These are phyloP conservation scores for Starmerella lactis-condensi DNA, from an alignment of 805 yeast genomes.

Conservation along the genomic window DNA sequence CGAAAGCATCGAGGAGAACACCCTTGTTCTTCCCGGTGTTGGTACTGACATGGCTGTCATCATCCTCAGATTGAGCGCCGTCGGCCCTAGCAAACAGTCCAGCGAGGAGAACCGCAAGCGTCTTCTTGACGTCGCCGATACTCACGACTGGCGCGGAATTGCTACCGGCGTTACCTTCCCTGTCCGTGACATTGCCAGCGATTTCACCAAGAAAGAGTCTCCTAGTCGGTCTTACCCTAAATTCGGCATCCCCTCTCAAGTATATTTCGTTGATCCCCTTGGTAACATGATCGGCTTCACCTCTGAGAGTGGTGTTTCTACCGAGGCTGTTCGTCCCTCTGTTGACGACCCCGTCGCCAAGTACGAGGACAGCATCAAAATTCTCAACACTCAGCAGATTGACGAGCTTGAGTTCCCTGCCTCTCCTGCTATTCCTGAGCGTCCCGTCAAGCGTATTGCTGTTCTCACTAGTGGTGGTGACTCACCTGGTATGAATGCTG, in stretches of 20 bases:
- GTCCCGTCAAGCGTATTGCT: conserved; percentile 42
- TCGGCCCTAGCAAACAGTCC: conserved; percentile 17
- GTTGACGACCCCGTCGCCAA: conserved; percentile 2
- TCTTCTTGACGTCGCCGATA: conserved; percentile 12
- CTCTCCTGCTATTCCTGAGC: conserved; percentile 8
- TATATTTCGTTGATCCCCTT: conserved; percentile 65
- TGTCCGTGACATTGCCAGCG: conserved; percentile 23
- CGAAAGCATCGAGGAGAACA: conserved; percentile 19
- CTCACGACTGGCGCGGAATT: conserved; percentile 34
- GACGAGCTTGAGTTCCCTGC: conserved; percentile 11
- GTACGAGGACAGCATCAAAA: conserved; percentile 3
- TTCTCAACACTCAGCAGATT: conserved; percentile 4
- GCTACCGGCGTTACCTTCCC: conserved; percentile 32
- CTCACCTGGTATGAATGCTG: conserved; percentile 96
- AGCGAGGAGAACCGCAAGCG: conserved; percentile 13
- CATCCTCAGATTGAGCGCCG: conserved; percentile 17
- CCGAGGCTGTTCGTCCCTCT: conserved; percentile 5
- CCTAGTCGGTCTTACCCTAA: conserved; percentile 34
- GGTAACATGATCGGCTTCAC: conserved; percentile 73
- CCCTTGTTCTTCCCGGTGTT: conserved; percentile 18
- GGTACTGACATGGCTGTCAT: conserved; percentile 18
- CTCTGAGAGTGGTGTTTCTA: conserved; percentile 7
- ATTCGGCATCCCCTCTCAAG: conserved; percentile 53
- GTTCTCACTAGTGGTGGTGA: conserved; percentile 99
- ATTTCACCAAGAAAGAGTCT: conserved; percentile 29